A percentile compares a stretch with the other conserved stretches of the same genome.
Evolutionary conservation across 2,329 filamentous ascomycete species (phyloP).

Genomic region (Pleurostoma richardsiae): DNA sequence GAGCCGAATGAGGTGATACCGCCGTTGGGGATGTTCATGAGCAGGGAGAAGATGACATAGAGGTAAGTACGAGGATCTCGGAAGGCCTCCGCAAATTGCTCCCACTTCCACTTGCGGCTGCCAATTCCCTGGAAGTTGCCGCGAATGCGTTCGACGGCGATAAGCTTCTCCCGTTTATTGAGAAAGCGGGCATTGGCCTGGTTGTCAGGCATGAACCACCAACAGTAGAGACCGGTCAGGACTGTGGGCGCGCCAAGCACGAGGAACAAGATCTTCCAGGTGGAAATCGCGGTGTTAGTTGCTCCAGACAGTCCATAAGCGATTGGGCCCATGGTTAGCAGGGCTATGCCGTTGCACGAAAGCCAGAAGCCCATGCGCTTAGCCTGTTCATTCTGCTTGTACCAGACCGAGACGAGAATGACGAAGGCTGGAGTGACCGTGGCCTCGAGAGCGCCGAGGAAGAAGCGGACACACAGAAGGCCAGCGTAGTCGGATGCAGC

Average conservation of each 20-base stretch:
- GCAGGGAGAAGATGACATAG: constrained; percentile 39
- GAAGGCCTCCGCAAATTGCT: not conserved
- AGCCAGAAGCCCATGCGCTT: not conserved
- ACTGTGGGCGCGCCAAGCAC: not conserved
- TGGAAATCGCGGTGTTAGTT: constrained; percentile 12
- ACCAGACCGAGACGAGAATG: not conserved
- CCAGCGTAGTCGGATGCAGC: not conserved
- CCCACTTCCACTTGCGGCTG: not conserved
- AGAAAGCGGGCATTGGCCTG: not conserved
- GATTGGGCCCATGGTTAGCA: not conserved
- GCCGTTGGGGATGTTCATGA: constrained; percentile 14
- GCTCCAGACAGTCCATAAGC: not conserved
- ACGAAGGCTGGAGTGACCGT: not conserved
- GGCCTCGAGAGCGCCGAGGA: not conserved
- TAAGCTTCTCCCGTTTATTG: not conserved
- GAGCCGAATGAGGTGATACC: constrained; percentile 12
- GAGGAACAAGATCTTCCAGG: constrained; percentile 18
- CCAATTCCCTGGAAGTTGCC: constrained; percentile 11
- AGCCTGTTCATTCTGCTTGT: not conserved
- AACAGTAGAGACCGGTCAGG: not conserved
- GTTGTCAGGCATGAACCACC: not conserved
- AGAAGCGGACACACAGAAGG: not conserved
- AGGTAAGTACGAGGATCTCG: constrained; percentile 30
- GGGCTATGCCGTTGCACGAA: not conserved
- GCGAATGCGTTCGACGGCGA: constrained; percentile 2